Evolutionary conservation across 345 rosid species (phyloP).

Genomic region (Physaria fendleri): DNA sequence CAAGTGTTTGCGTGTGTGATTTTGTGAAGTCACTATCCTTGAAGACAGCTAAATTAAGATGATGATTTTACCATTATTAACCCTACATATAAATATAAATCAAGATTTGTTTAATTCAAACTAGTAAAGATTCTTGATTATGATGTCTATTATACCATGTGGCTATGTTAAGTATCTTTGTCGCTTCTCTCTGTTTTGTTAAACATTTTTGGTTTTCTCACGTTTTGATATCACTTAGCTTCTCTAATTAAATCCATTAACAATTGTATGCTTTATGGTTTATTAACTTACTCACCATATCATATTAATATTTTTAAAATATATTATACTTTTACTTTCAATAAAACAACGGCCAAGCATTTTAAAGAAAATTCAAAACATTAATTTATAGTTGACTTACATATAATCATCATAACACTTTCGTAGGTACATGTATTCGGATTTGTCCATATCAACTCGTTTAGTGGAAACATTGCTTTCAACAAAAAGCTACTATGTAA

Average conservation of each 20-base stretch:
- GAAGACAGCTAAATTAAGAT: neutral
- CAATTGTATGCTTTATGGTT: neutral
- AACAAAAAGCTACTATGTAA: neutral
- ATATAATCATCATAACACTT: neutral
- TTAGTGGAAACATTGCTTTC: neutral
- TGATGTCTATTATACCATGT: neutral
- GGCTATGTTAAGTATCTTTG: neutral
- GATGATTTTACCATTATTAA: neutral
- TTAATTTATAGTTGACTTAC: neutral
- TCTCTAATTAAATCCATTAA: neutral
- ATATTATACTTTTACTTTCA: neutral
- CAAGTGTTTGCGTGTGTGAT: neutral
- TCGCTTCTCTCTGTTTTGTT: neutral
- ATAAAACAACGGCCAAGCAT: neutral
- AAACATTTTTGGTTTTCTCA: neutral
- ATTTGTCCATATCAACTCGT: neutral
- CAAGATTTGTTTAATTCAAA: neutral
- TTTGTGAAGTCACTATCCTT: neutral
- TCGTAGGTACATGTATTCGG: neutral
- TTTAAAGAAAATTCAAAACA: neutral
- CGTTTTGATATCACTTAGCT: neutral
- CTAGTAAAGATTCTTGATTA: neutral
- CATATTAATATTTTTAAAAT: neutral
- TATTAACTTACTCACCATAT: neutral
- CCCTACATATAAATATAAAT: neutral